Base-by-base conservation (phyloP, 805 yeast genomes). In the Pichia thaimueangensis region DNA sequence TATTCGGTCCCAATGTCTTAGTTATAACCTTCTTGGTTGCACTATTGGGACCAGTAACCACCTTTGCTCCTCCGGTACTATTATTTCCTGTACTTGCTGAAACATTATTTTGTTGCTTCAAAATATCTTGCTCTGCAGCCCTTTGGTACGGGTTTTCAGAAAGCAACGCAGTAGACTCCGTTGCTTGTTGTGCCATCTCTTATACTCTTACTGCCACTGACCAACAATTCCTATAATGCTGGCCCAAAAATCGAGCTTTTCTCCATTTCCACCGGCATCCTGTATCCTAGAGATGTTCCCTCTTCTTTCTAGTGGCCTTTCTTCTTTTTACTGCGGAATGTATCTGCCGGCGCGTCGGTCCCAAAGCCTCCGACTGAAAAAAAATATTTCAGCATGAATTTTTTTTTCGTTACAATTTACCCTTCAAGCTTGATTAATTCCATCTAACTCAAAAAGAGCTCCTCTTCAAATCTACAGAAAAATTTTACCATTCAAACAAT, bases 1-100 rank as follows among this genome's bases (percentile, higher is more conserved):
- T 71, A 45, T 76, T 77, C 2, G 67, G 67, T 8, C 67, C 69
- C 21, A 64, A 48, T 58, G 66, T 59, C 37, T 61, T 61, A 6
- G 63, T 51, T 59, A 65, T 41, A 7, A 20, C 27, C 42, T 45
- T 42, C 41, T 45, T 19, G 45, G 19, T 25, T n/a, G 29, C 5
- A n/a, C 9, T 22, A 16, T 23, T 16, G 24, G 30, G 8, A 19
- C 10, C 2, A 2, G 22, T 21, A 15, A 19, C 12, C 12, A 19
- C 11, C 21, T 3, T 31, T 7, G 22, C 35, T 13, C 12, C 19
- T 13, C 20, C 11, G 19, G 11, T 29, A n/a, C 31, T 16, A 16
- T n/a, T 31, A 21, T 13, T 7, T 21, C 35, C 35, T 11, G 8
- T 20, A 21, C 22, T 20, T 21, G 15, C 20, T 20, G 22, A 13